A percentile compares a stretch with the other conserved stretches of the same genome.
phyloP scores from a whole-genome alignment of 768 basidiomycete species.

The Suillus paluster region DNA sequence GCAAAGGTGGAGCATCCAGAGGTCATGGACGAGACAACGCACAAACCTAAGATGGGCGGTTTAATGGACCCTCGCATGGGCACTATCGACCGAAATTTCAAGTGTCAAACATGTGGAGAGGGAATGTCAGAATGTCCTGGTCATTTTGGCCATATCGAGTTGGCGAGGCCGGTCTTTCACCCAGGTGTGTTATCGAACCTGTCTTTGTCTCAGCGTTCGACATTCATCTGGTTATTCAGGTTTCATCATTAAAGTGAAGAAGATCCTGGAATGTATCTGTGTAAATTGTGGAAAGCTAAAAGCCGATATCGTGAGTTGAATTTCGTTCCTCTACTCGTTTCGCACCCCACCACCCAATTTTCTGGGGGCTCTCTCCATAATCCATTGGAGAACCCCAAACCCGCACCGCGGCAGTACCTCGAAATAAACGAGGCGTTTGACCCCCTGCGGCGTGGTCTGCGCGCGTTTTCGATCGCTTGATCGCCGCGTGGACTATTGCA shows the following conservation, averaged over 20 bases:
- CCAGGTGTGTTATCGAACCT: constrained; percentile 63
- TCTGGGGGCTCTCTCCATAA: constrained; percentile 97
- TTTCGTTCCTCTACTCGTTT: constrained; percentile 88
- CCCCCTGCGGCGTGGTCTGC: constrained; percentile 73
- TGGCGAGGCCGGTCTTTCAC: constrained; percentile 96
- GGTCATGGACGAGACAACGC: constrained; percentile 94
- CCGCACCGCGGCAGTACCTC: constrained; percentile 79
- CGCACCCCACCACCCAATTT: constrained; percentile 92
- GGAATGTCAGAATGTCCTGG: constrained; percentile 99
- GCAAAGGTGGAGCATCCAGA: constrained; percentile 99
- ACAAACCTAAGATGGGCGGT: constrained; percentile 89
- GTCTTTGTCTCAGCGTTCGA: constrained; percentile 2
- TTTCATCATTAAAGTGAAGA: constrained; percentile 99
- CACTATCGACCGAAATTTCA: constrained; percentile 96
- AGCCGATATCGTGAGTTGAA: constrained; percentile 92
- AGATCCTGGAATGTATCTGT: constrained; percentile 98
- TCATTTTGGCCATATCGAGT: constrained; percentile 98
- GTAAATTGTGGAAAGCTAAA: constrained; percentile 98
- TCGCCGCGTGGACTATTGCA: constrained; percentile 78
- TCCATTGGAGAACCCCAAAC: constrained; percentile 92
- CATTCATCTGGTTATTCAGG: constrained; percentile 50
- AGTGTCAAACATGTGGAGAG: constrained; percentile 99
- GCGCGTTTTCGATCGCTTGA: constrained; percentile 96
- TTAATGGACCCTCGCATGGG: constrained; percentile 99
- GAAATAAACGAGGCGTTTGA: constrained; percentile 81